Conservation (phyloP, 2,329 filamentous ascomycete species). For the Sphaceloma murrayae region DNA sequence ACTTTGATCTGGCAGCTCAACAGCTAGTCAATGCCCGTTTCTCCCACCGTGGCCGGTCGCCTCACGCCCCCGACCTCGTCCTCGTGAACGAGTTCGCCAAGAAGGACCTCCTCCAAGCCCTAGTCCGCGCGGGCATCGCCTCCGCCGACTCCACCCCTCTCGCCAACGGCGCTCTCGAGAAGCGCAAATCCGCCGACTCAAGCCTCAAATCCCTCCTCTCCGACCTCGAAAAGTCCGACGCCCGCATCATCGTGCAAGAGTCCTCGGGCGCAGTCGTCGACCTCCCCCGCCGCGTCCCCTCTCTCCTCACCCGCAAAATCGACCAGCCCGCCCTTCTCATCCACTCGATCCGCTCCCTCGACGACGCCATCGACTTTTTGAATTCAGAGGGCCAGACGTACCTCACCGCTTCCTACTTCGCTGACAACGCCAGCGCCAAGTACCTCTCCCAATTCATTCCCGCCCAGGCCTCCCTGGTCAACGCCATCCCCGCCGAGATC, state of each 20-base stretch:
- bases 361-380: slow-evolving; percentile 45
- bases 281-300: slow-evolving; percentile 15
- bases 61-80: slow-evolving; percentile 53
- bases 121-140: slow-evolving; percentile 33
- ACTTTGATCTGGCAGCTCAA: slow-evolving; percentile 45
- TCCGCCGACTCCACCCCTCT: slow-evolving; percentile 21
- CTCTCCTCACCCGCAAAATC: slow-evolving; percentile 30
- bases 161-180: slow-evolving; percentile 16
- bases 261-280: slow-evolving; percentile 23
- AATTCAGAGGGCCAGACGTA: slow-evolving; percentile 29
- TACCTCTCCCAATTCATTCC: slow-evolving; percentile 50
- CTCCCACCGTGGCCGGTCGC: slow-evolving; percentile 45
- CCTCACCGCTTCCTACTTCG: slow-evolving; percentile 46
- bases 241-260: slow-evolving; percentile 23
- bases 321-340: slow-evolving; percentile 37
- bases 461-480: slow-evolving; percentile 44
- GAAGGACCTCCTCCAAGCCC: slow-evolving; percentile 45
- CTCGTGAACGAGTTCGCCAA: slow-evolving; percentile 56
- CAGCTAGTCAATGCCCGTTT: slow-evolving; percentile 47
- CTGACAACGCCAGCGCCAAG: slow-evolving; percentile 42
- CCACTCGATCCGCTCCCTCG: slow-evolving; percentile 41
- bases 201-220: slow-evolving; percentile 16
- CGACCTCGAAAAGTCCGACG: slow-evolving; percentile 16
- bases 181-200: slow-evolving; percentile 7
- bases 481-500: slow-evolving; percentile 48